Evolutionary conservation across 2,329 filamentous ascomycete species (phyloP), one percentile per base, ranked within the genome.

Genomic region (Dactylellina cionopaga): DNA sequence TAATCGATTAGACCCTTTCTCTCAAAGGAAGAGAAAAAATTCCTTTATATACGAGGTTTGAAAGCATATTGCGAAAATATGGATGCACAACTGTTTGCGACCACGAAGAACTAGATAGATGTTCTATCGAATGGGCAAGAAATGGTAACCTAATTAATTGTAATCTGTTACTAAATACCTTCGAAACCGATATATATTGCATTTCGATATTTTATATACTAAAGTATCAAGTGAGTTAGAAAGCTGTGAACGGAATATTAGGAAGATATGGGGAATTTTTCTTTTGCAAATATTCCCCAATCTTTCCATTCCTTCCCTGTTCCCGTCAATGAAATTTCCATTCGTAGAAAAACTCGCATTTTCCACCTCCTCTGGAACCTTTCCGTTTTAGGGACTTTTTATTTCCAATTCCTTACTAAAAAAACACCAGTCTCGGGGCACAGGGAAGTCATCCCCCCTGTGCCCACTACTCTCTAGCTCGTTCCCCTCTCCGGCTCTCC

Each of bases 231-330:
- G n/a, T n/a, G n/a, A n/a, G n/a, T n/a, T n/a, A n/a, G 17, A 24
- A 41, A 4, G 55, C 65, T 70, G 65, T 70, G 55, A 62, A 63
- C 65, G 59, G 65, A 51, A 63, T 70, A 70, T 70, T n/a, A n/a
- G n/a, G n/a, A 70, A 62, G 49, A 54, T 24, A 44, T 41, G 22
- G 52, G 27, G 35, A 41, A 25, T 41, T 27, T 1, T 17, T 43
- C 7, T 56, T 5, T 56, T 29, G 13, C 37, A 59, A 52, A 47
- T 71, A 71, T 71, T 70, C 65, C 65, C 65, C 24, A 64, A 63
- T 71, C 51, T 56, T 71, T 71, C 66, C 66, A 71, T 71, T 71
- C 66, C 56, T 64, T 71, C 66, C 65, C 58, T 71, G 66, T 71
- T 71, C 66, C 37, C 66, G 66, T 64, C 66, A 19, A 37, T 24